Percentiles rank a stretch among this genome's conserved stretches.
Conservation (phyloP, 805 yeast genomes). For the Suhomyces sp. region DNA sequence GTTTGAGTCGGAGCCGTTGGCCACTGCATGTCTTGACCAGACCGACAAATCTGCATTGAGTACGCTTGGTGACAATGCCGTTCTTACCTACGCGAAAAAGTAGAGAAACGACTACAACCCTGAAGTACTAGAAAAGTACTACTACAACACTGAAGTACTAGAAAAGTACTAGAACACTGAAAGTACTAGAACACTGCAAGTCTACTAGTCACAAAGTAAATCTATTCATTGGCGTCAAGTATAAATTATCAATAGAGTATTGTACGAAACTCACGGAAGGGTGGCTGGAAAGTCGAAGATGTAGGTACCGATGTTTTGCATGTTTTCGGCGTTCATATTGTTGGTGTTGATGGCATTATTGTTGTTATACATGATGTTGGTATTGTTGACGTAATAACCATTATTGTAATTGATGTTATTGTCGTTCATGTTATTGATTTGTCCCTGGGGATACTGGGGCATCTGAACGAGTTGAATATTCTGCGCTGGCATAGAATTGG, state of each 20-base stretch:
- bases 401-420: not conserved
- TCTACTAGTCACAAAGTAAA: too few relatives aligned
- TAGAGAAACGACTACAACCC: too few relatives aligned
- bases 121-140: constrained; percentile 7
- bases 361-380: not conserved
- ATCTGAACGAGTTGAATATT: not conserved
- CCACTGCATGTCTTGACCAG: constrained; percentile 35
- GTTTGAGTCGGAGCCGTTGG: constrained; percentile 53
- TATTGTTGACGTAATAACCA: not conserved
- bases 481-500: not conserved
- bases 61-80: constrained; percentile 19
- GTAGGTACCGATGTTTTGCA: not conserved
- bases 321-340: not conserved
- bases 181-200: not conserved
- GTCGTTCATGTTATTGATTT: not conserved
- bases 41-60: constrained; percentile 8
- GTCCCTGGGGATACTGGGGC: not conserved
- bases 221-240: too few relatives aligned
- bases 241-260: not conserved
- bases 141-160: too few relatives aligned
- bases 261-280: constrained; percentile 2
- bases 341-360: not conserved
- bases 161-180: not conserved
- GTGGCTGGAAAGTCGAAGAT: not conserved
- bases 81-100: constrained; percentile 36